Evolutionary conservation across 768 basidiomycete species (phyloP).

Genomic region (Lactarius sanguifluus): DNA sequence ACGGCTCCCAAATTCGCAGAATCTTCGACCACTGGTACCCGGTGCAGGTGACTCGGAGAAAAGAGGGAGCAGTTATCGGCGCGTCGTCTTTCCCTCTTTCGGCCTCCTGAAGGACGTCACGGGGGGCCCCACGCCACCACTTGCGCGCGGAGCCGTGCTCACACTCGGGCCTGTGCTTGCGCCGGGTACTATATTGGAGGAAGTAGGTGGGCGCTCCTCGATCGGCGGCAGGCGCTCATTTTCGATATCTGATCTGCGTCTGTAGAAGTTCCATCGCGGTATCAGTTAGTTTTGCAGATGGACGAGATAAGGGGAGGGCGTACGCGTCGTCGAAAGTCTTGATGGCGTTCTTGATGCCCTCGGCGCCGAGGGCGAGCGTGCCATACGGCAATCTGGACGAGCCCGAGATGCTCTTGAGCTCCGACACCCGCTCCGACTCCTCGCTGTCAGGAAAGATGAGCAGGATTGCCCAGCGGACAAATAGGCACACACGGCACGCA

Average conservation of each 20-base stretch:
- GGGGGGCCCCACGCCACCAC: not conserved
- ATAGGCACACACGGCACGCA: conserved; percentile 41
- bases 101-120: conserved; percentile 4
- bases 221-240: conserved; percentile 91
- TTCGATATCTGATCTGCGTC: conserved; percentile 97
- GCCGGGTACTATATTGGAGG: not conserved
- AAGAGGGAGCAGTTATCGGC: not conserved
- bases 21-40: not conserved
- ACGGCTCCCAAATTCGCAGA: too few species aligned
- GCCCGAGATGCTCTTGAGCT: conserved; percentile 89
- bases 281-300: not conserved
- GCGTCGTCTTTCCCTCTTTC: conserved; percentile 13
- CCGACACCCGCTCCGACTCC: conserved; percentile 96
- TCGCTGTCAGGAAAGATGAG: conserved; percentile 54
- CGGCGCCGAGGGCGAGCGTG: conserved; percentile 81
- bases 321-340: conserved; percentile 94
- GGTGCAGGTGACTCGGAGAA: not conserved
- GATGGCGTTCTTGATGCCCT: conserved; percentile 95
- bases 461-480: not conserved
- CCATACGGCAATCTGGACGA: conserved; percentile 78
- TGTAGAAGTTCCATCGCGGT: conserved; percentile 34
- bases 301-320: conserved; percentile 34
- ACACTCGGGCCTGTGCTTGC: not conserved
- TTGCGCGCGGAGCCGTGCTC: not conserved
- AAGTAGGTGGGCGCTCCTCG: not conserved